Evolutionary conservation across 2,329 filamentous ascomycete genomes (phyloP).

Genomic region (Coniochaeta sp.): DNA sequence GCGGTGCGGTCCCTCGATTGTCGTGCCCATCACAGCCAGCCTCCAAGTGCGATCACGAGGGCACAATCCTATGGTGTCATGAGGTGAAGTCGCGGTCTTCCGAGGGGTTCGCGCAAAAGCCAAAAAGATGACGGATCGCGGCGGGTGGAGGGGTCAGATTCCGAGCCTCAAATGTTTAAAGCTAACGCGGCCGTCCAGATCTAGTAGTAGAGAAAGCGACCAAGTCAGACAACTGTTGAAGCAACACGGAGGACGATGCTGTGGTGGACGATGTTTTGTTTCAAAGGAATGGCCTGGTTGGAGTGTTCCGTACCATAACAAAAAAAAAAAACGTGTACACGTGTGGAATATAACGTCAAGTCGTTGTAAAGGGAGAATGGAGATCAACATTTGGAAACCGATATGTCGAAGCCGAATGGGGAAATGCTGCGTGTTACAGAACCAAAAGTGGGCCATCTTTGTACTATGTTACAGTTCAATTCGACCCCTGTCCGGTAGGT

Average conservation of each 20-base stretch:
- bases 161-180: not conserved
- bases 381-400: not conserved
- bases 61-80: not conserved
- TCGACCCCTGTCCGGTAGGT: not conserved
- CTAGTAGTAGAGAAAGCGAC: not conserved
- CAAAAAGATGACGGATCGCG: not conserved
- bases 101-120: not conserved
- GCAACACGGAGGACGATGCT: not conserved
- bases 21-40: slow-evolving; percentile 25
- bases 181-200: not conserved
- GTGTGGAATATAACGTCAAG: not conserved
- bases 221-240: not conserved
- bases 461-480: not conserved
- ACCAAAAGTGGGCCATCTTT: not conserved
- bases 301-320: not conserved
- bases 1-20: slow-evolving; percentile 8
- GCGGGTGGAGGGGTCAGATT: not conserved
- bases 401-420: not conserved
- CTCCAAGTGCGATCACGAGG: slow-evolving; percentile 14
- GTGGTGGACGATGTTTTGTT: not conserved
- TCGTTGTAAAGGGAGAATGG: not conserved
- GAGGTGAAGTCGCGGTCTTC: not conserved
- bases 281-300: not conserved
- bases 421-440: slow-evolving; percentile 1
- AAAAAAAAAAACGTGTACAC: not conserved